Conservation (phyloP, 148 eudicot genomes). For the Chenopodium formosanum region DNA sequence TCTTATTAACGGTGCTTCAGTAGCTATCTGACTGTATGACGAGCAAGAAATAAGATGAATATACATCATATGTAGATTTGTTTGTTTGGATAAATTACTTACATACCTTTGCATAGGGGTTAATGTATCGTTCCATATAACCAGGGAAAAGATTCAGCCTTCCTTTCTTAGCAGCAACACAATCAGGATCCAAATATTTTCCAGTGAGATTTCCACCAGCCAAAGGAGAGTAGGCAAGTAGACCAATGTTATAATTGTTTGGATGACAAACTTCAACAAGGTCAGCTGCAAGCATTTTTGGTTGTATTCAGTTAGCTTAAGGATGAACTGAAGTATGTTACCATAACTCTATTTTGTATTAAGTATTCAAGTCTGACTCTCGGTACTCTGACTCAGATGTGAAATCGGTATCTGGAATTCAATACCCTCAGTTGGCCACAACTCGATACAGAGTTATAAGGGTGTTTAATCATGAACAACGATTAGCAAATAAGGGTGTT, state of each 20-base stretch:
- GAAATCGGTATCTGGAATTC: background rate
- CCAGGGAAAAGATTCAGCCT: conserved; percentile 93
- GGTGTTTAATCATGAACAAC: too few species aligned
- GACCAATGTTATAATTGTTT: conserved; percentile 82
- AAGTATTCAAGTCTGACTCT: background rate
- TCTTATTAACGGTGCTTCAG: background rate
- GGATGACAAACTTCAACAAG: conserved; percentile 97
- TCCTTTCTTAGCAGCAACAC: conserved; percentile 82
- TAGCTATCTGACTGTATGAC: background rate
- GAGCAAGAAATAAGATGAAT: background rate
- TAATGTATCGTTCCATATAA: conserved; percentile 88
- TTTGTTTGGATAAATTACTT: background rate
- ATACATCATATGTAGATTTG: background rate
- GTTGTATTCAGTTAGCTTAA: background rate
- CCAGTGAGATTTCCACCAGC: conserved; percentile 86
- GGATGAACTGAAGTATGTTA: background rate
- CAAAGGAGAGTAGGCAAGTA: conserved; percentile 88
- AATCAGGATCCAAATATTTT: conserved; percentile 66
- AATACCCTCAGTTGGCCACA: background rate
- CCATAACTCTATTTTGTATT: background rate
- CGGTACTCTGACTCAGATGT: too few species aligned
- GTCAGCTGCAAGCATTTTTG: conserved; percentile 53
- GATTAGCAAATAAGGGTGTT: too few species aligned
- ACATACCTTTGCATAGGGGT: conserved; percentile 67
- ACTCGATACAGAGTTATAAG: background rate